Percentiles rank a stretch among this genome's conserved stretches.
These are phyloP conservation scores for Penicillium atrosanguineum DNA, from an alignment of 495 filamentous ascomycete species.

Conservation along the genomic window DNA sequence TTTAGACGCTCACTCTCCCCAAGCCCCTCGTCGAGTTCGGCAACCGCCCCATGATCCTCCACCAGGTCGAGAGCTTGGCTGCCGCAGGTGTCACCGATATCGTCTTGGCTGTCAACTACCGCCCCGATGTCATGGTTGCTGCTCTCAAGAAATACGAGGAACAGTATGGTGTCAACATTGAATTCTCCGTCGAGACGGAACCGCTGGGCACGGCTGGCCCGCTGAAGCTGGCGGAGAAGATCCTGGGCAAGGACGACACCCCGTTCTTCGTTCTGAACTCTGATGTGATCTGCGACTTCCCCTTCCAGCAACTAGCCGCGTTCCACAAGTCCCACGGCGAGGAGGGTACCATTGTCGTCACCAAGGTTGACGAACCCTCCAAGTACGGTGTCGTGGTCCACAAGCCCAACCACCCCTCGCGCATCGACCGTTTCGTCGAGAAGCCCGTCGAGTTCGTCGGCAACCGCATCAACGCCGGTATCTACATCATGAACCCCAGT, in stretches of 20 bases:
- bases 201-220: constrained; percentile 95
- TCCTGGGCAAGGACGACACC: constrained; percentile 85
- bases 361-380: constrained; percentile 98
- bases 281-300: constrained; percentile 97
- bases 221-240: constrained; percentile 91
- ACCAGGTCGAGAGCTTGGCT: constrained; percentile 94
- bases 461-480: constrained; percentile 98
- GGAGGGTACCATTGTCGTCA: constrained; percentile 98
- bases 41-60: constrained; percentile 98
- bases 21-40: constrained; percentile 98
- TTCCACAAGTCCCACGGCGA: constrained; percentile 90
- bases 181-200: constrained; percentile 94
- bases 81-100: constrained; percentile 97
- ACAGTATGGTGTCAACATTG: constrained; percentile 88
- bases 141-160: constrained; percentile 84
- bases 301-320: constrained; percentile 81
- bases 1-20: constrained; percentile 89
- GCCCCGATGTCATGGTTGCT: constrained; percentile 89
- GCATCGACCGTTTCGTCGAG: constrained; percentile 99
- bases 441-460: constrained; percentile 99
- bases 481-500: constrained; percentile 96
- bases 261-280: constrained; percentile 99
- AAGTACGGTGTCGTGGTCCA: constrained; percentile 99
- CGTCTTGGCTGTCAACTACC: constrained; percentile 97
- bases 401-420: constrained; percentile 86